phyloP scores from a whole-genome alignment of 352 stramenopile species.

The Phytophthora pinifolia region DNA sequence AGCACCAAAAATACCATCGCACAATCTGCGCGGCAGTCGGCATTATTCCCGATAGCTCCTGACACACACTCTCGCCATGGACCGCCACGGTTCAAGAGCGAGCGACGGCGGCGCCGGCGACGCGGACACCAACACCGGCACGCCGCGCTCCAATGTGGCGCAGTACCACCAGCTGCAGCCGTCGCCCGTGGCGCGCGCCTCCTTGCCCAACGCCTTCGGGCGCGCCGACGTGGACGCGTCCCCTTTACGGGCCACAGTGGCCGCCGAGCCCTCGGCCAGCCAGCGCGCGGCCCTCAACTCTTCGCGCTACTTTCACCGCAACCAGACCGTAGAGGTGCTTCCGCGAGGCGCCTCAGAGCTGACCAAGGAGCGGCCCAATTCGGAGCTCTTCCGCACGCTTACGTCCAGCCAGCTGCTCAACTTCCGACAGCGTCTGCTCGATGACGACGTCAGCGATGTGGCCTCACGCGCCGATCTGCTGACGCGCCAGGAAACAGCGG shows the following conservation, averaged over 20 bases:
- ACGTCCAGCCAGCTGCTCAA: constrained; percentile 69
- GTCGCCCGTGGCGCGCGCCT: constrained; percentile 16
- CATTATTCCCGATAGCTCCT: constrained; percentile 8
- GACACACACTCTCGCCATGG: constrained; percentile 14
- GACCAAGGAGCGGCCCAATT: constrained; percentile 47
- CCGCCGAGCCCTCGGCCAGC: neutral
- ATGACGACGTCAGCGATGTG: constrained; percentile 42
- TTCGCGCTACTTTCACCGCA: constrained; percentile 54
- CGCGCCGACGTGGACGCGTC: constrained; percentile 1
- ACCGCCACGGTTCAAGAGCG: constrained; percentile 4
- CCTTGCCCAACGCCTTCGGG: constrained; percentile 9
- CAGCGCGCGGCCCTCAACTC: constrained; percentile 27
- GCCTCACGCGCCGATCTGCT: constrained; percentile 22
- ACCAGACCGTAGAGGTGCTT: constrained; percentile 77
- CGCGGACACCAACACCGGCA: constrained; percentile 16
- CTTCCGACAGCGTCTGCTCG: constrained; percentile 50
- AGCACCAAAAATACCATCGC: constrained; percentile 7
- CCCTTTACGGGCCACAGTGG: constrained; percentile 15
- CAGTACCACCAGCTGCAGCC: constrained; percentile 34
- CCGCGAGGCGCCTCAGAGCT: constrained; percentile 34
- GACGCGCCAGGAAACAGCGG: constrained; percentile 3
- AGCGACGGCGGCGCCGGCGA: constrained; percentile 14
- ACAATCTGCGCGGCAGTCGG: constrained; percentile 11
- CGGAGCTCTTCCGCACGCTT: constrained; percentile 72
- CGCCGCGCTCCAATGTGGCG: constrained; percentile 9